A percentile compares a stretch with the other conserved stretches of the same genome.
Evolutionary conservation across 495 filamentous ascomycete species (phyloP).

Genomic region (Talaromyces liani): DNA sequence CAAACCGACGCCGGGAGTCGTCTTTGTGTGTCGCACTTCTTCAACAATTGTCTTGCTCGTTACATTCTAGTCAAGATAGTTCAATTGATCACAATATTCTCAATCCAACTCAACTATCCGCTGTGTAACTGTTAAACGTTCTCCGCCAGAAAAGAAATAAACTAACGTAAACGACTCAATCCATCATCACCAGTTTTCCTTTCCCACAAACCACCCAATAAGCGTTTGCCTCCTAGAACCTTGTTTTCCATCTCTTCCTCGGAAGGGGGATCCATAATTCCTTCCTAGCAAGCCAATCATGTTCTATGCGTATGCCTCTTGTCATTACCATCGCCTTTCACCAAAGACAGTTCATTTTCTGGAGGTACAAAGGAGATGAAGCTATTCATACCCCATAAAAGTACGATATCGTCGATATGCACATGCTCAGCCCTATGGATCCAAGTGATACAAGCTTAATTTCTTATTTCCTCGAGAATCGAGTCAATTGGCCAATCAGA

Average conservation of each 20-base stretch:
- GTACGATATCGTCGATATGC: too few relatives aligned
- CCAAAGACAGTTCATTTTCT: too few relatives aligned
- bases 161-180: neutral
- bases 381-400: neutral
- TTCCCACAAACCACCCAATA: neutral
- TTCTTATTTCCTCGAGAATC: neutral
- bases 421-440: slow-evolving; percentile 6
- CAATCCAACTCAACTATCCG: neutral
- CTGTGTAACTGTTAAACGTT: neutral
- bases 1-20: neutral
- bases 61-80: neutral
- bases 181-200: neutral
- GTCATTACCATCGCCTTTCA: neutral
- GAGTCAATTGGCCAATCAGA: neutral
- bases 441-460: slow-evolving; percentile 1
- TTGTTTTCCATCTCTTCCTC: neutral
- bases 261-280: neutral
- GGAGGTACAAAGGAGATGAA: neutral
- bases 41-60: neutral
- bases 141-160: neutral
- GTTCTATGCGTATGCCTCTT: neutral
- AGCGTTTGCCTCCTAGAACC: neutral
- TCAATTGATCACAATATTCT: neutral
- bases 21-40: neutral
- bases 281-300: neutral